Base-by-base conservation (phyloP, 352 stramenopile genomes). In the Globisporangium nagaii region DNA sequence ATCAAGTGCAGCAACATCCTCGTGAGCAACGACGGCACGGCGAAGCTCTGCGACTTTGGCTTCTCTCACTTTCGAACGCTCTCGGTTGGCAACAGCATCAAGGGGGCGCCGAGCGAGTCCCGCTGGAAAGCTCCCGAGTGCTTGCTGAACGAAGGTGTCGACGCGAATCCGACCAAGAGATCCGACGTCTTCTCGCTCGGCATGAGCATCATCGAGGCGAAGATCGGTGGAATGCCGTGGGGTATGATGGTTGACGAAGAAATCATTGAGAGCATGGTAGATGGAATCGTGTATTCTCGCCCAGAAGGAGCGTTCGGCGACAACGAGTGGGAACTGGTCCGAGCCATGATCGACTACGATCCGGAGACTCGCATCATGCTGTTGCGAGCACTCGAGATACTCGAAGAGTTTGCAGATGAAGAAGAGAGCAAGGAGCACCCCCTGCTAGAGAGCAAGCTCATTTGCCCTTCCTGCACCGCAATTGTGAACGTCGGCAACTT, bases 91-190 rank as follows among this genome's bases (percentile, higher is more conserved):
- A 9, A n/a, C 11, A 60, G 40, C n/a, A 50, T 63, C 3, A 67
- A 66, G 50, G 45, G 44, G 5, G 49, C 58, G 43, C 66, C 56
- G 3, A 54, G 62, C 15, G 52, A 63, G 8, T 45, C 70, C 12
- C 63, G 60, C 7, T 79, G 70, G 70, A 72, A 65, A 20, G 66
- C 70, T 0, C 64, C 70, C 0, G 70, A 79, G 43, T 71, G 65
- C 47, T 7, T 79, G 15, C 61, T 75, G 31, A 24, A 56, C 3
- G 49, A 52, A 20, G 62, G 50, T 2, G 27, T 58, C 2, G 22
- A 40, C 2, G 25, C 27, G 17, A 34, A 46, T 5, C 35, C 35
- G 8, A 49, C 36, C 9, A 22, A 27, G 27, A n/a, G n/a, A n/a
- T 58, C 52, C 6, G 52, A 58, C 19, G 39, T 58, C 2, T 58